Evolutionary conservation across 2,329 filamentous ascomycete species (phyloP).

Genomic region (Colletotrichum sp.): DNA sequence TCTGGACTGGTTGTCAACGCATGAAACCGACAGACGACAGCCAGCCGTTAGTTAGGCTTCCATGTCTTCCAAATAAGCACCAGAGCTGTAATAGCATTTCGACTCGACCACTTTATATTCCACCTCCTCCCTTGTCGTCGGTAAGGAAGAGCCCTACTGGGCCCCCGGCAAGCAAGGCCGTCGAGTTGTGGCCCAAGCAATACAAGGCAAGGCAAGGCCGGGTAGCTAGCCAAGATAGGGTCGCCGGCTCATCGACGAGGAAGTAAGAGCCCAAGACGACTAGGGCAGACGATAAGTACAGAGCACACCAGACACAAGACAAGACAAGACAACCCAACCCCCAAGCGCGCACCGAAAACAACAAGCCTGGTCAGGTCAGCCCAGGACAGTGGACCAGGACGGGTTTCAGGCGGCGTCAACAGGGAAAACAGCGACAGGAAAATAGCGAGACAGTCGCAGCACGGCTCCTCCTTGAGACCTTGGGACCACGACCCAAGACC

Average conservation of each 20-base stretch:
- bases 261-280: background rate
- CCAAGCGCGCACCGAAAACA: background rate
- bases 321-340: background rate
- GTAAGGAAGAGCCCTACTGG: background rate
- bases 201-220: background rate
- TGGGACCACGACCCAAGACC: background rate
- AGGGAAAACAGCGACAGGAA: conserved; percentile 9
- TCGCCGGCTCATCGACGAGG: background rate
- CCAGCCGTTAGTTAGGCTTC: background rate
- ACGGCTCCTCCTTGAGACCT: conserved; percentile 11
- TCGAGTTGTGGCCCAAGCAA: background rate
- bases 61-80: background rate
- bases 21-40: background rate
- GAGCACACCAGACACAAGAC: background rate
- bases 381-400: conserved; percentile 11
- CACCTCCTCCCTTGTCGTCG: background rate
- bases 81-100: background rate
- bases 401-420: conserved; percentile 18
- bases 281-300: background rate
- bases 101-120: background rate
- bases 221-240: background rate
- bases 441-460: background rate
- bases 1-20: background rate
- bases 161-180: background rate
- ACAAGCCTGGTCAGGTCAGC: conserved; percentile 8